These are phyloP conservation scores for Boletus sp. DNA, from an alignment of 768 basidiomycete species.

Conservation along the genomic window DNA sequence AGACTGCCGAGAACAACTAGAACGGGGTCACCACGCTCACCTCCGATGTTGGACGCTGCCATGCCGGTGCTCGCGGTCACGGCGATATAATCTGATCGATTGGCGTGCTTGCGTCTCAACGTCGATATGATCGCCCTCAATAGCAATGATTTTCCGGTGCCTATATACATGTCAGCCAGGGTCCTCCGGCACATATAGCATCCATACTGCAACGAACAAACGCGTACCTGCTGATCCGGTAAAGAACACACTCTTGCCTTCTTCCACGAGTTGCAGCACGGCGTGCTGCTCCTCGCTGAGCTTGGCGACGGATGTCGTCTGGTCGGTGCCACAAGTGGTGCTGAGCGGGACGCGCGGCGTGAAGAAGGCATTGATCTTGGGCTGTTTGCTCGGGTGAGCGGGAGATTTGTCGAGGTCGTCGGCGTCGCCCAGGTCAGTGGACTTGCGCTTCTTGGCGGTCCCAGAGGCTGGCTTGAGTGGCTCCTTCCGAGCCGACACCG, in stretches of 20 bases:
- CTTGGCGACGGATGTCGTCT: conserved; percentile 34
- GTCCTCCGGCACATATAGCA: too few species aligned
- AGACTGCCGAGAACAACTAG: background rate
- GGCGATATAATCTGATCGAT: conserved; percentile 35
- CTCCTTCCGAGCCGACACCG: conserved; percentile 6
- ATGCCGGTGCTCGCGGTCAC: conserved; percentile 46
- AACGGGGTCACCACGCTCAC: background rate
- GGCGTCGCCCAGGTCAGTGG: background rate
- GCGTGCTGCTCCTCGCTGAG: conserved; percentile 54
- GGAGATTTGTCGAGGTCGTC: background rate
- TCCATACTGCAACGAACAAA: background rate
- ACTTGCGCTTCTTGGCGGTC: conserved; percentile 27
- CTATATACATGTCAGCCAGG: conserved; percentile 29
- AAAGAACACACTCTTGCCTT: conserved; percentile 62
- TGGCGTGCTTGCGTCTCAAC: conserved; percentile 40
- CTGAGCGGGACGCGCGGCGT: conserved; percentile 28
- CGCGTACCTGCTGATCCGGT: conserved; percentile 62
- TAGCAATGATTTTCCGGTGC: conserved; percentile 64
- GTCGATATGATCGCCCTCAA: conserved; percentile 55
- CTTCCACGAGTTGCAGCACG: conserved; percentile 53
- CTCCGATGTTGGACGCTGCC: conserved; percentile 53
- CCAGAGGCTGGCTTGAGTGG: conserved; percentile 7
- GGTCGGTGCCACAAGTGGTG: conserved; percentile 29
- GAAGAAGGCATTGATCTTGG: conserved; percentile 28
- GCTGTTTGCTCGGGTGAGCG: conserved; percentile 15